Evolutionary conservation across 148 eudicot genomes (phyloP), one percentile per base, ranked within the genome.

Genomic region (Fagopyrum esculentum): DNA sequence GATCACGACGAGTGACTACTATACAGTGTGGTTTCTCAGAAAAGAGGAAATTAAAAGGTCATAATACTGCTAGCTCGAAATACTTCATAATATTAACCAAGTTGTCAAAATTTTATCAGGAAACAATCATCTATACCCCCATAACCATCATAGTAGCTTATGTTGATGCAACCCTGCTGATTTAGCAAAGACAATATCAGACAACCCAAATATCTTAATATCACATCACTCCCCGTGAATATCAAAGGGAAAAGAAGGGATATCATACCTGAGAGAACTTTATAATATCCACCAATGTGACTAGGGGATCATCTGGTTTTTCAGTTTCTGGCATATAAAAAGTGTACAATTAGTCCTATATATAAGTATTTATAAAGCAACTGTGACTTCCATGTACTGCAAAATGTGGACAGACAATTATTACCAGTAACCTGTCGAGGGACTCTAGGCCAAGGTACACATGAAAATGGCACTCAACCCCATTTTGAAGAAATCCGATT

Each of bases 391-490:
- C 45, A 52, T 49, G 9, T 11, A 74, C 29, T 55, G 19, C 60
- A 47, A 66, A 78, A 73, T 44, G 66, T 47, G 50, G 64, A 49
- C 46, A 12, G 47, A 15, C 17, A 40, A 26, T 47, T 16, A 45
- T 66, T 69, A 92, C 97, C 98, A 86, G 97, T 86, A 59, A 92
- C 71, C 68, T 63, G 77, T 77, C 86, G 83, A 71, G 40, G 40
- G 40, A 35, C 40, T 35, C 40, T 35, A 35, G 89, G 86, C 89
- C 91, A 85, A 29, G 97, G 96, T 80, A 90, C 87, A 77, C 98
- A 77, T 2, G 86, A 19, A 45, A 76, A 84, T n/a, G 98, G 97
- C 96, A 91, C 92, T 75, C 93, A 80, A 6, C 76, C 87, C 81
- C 82, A 85, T 35, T 86, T 83, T 45, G 90, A 82, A 26, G 80